phyloP scores from a whole-genome alignment of 805 yeast species.

The Groenewaldozyma tartarivorans region DNA sequence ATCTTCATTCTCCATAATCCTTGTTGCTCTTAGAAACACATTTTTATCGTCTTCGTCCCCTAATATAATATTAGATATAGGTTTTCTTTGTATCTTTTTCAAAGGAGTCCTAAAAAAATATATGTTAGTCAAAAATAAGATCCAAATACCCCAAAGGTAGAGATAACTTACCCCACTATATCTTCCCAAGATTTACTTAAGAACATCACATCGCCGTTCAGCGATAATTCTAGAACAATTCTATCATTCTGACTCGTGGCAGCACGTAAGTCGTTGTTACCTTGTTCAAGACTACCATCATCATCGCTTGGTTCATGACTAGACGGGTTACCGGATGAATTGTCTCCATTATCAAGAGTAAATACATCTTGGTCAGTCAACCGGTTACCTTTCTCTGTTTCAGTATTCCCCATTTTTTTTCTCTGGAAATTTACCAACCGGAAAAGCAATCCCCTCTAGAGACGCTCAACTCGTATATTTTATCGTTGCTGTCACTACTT shows the following conservation, averaged over 20 bases:
- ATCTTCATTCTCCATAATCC: slow-evolving; percentile 63
- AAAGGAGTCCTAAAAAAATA: slow-evolving; percentile 35
- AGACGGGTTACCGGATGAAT: neutral
- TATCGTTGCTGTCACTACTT: too few species aligned
- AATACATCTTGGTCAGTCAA: too few species aligned
- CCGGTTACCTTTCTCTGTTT: too few species aligned
- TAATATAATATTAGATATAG: slow-evolving; percentile 53
- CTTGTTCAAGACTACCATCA: slow-evolving; percentile 19
- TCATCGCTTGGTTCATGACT: slow-evolving; percentile 4
- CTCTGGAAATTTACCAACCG: too few species aligned
- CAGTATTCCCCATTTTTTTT: too few species aligned
- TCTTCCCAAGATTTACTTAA: slow-evolving; percentile 70
- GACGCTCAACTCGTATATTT: too few species aligned
- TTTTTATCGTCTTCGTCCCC: slow-evolving; percentile 56
- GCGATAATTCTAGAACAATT: slow-evolving; percentile 73
- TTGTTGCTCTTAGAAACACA: slow-evolving; percentile 62
- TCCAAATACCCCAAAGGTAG: neutral
- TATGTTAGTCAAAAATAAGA: slow-evolving; percentile 1
- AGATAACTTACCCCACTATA: slow-evolving; percentile 47
- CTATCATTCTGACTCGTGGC: slow-evolving; percentile 30
- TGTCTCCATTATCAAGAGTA: neutral
- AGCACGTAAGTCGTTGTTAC: slow-evolving; percentile 20
- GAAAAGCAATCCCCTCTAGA: too few species aligned
- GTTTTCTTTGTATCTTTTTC: slow-evolving; percentile 42
- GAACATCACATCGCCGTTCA: slow-evolving; percentile 70